Percentiles rank a stretch among this genome's conserved stretches.
These are phyloP conservation scores for Oryza nivara DNA, from an alignment of 176 grass and related monocot species.

Conservation along the genomic window DNA sequence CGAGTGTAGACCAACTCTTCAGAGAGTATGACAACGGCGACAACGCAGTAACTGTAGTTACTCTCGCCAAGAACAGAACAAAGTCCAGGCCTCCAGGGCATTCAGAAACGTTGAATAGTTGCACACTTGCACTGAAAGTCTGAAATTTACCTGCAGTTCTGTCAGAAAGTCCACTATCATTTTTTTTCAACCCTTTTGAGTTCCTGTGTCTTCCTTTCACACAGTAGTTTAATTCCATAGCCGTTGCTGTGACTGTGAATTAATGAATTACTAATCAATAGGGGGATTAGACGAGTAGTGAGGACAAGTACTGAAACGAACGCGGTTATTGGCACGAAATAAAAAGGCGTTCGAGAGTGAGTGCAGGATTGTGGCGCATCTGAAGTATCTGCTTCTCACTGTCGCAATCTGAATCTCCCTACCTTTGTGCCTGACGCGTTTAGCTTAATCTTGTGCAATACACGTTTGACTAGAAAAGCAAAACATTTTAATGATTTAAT, in stretches of 20 bases:
- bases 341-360: not conserved
- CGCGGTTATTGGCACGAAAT: constrained; percentile 20
- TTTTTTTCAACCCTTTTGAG: not conserved
- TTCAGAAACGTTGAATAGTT: not conserved
- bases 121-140: not conserved
- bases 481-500: not conserved
- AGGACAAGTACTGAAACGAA: not conserved
- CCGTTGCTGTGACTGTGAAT: not conserved
- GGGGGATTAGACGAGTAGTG: not conserved
- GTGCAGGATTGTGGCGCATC: not conserved
- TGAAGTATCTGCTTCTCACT: not conserved
- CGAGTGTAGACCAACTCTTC: not conserved
- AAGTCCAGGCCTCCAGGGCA: not conserved
- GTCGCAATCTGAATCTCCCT: not conserved
- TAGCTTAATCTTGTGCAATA: not conserved
- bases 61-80: not conserved
- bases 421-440: constrained; percentile 36
- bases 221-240: not conserved
- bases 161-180: not conserved
- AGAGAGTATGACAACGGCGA: not conserved
- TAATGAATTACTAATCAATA: not conserved
- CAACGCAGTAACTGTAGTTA: not conserved
- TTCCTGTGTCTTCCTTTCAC: not conserved
- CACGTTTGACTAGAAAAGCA: constrained; percentile 1
- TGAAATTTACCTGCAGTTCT: not conserved